phyloP scores from a whole-genome alignment of 345 rosid genomes.

The Melaleuca quinquenervia region DNA sequence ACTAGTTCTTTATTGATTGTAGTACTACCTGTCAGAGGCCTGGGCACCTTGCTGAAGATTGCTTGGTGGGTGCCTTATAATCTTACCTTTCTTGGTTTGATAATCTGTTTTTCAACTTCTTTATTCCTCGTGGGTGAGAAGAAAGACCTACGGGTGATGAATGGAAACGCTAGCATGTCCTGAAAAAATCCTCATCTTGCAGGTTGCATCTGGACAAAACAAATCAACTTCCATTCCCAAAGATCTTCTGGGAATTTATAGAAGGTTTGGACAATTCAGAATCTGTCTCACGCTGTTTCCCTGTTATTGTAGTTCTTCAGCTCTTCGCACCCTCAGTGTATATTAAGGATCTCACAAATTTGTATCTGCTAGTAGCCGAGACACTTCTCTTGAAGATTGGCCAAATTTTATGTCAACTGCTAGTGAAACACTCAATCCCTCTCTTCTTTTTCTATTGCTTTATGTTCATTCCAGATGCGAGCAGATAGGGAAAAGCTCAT shows the following conservation, averaged over 20 bases:
- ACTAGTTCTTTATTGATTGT: neutral
- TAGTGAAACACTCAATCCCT: neutral
- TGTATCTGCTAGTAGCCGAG: neutral
- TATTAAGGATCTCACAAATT: neutral
- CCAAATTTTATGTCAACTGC: neutral
- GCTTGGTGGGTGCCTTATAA: slow-evolving; percentile 19
- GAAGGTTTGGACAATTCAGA: slow-evolving; percentile 29
- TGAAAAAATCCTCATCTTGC: neutral
- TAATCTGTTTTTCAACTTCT: neutral
- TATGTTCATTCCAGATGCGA: slow-evolving; percentile 40
- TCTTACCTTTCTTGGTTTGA: neutral
- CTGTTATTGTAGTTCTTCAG: neutral
- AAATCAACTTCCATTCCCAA: slow-evolving; percentile 24
- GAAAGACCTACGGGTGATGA: too few relatives aligned
- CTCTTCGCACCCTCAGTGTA: neutral
- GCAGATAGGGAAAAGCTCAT: slow-evolving; percentile 31
- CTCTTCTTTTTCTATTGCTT: neutral
- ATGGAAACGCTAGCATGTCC: neutral
- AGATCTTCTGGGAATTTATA: slow-evolving; percentile 47
- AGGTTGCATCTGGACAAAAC: slow-evolving; percentile 20
- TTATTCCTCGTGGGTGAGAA: neutral
- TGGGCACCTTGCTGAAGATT: slow-evolving; percentile 69
- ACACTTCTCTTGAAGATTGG: neutral
- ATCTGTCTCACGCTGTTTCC: neutral
- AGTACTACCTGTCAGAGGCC: slow-evolving; percentile 66